phyloP scores from a whole-genome alignment of 345 rosid species.

The Cardamine chenopodiifolia region DNA sequence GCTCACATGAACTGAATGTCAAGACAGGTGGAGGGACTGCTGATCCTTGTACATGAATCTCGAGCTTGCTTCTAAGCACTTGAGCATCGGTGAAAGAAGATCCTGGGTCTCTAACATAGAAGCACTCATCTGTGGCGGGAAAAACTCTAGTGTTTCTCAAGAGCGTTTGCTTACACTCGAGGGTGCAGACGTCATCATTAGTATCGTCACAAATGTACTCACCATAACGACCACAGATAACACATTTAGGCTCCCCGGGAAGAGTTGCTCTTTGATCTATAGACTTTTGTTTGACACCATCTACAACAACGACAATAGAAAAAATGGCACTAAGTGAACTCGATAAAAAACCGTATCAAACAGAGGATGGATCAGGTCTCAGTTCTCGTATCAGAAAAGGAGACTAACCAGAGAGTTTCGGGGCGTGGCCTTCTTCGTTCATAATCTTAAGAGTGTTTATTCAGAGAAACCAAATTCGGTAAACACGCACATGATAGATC shows the following conservation, averaged over 20 bases:
- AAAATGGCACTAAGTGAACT: neutral
- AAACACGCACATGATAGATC: neutral
- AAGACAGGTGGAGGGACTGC: slow-evolving; percentile 59
- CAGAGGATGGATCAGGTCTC: neutral
- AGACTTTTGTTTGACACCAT: slow-evolving; percentile 61
- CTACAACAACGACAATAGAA: slow-evolving; percentile 16
- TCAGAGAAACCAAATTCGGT: slow-evolving; percentile 5
- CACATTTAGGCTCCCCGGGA: slow-evolving; percentile 73
- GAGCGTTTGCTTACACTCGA: slow-evolving; percentile 73
- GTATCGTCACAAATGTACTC: slow-evolving; percentile 89
- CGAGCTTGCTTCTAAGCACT: slow-evolving; percentile 66
- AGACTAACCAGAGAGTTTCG: slow-evolving; percentile 33
- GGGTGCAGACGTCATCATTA: slow-evolving; percentile 84
- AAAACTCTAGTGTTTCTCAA: slow-evolving; percentile 42
- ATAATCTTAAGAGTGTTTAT: neutral
- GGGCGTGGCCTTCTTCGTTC: slow-evolving; percentile 26
- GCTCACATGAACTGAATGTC: slow-evolving; percentile 65
- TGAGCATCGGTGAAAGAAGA: slow-evolving; percentile 46
- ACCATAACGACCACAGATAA: slow-evolving; percentile 78
- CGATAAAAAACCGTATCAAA: neutral
- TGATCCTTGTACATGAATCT: slow-evolving; percentile 67
- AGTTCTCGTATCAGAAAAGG: neutral
- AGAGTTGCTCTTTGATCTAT: slow-evolving; percentile 75
- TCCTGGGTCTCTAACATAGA: slow-evolving; percentile 62
- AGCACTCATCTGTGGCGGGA: slow-evolving; percentile 76